Evolutionary conservation across 2,329 filamentous ascomycete species (phyloP), one percentile per base, ranked within the genome.

Genomic region (Fusarium albosuccineum): DNA sequence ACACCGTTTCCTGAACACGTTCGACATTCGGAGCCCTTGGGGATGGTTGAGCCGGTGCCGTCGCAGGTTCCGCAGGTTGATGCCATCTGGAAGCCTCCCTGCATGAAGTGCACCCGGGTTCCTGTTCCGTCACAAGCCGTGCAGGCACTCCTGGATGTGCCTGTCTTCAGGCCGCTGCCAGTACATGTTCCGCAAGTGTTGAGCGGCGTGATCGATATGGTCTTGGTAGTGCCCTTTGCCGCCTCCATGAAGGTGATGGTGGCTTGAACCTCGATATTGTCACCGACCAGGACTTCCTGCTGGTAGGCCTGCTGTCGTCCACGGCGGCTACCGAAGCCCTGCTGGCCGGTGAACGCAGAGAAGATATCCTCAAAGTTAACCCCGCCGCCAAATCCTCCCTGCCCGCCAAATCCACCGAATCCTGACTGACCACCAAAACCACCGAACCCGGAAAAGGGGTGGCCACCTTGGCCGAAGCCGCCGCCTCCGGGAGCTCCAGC

Each of bases 321-420:
- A 60, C 77, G 85, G 45, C 66, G 62, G 26, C 87, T 85, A 36
- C 88, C 86, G 68, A 91, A 89, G 7, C 80, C 77, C 41, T 82
- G 80, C 66, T 83, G 79, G 26, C 85, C 91, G 3, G 89, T 86
- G 75, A 97, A 97, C 8, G 93, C 93, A 52, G 91, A 92, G 77
- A 99, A 98, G 10, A 99, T 83, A 79, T 99, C 96, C 67, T 98
- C 96, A 68, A 99, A 97, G 77, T 97, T 97, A 83, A 98, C 94
- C 67, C 94, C 92, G 2, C 87, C 87, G 13, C 91, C 88, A 75
- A 95, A 95, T 0, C 91, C 92, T 30, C 90, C 90, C 69, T 86
- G 85, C 13, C 73, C 77, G 17, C 65, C 65, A 27, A 68, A 68
- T 14, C 65, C 65, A 17, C 65, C 66, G 33, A 68, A 68, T 1